These are phyloP conservation scores for Insectozyma bohioensis DNA, from an alignment of 1,139 yeast species.

Conservation along the genomic window DNA sequence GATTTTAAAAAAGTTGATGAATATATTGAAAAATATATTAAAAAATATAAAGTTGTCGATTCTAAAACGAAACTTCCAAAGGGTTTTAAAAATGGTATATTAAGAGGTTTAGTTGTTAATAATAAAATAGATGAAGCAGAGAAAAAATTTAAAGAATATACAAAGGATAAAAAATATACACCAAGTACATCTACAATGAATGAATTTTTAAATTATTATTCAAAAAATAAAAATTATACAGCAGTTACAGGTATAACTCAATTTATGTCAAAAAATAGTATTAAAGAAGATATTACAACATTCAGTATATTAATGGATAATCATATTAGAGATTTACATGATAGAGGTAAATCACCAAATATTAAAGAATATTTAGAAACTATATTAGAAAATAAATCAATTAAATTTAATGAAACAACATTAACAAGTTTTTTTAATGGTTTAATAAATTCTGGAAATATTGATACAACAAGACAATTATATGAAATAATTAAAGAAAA, in stretches of 20 bases:
- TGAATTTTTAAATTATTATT: conserved; percentile 34
- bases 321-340: conserved; percentile 48
- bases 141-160: conserved; percentile 26
- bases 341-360: conserved; percentile 46
- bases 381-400: conserved; percentile 32
- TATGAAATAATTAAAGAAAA: conserved; percentile 40
- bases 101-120: conserved; percentile 36
- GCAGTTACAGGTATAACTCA: conserved; percentile 41
- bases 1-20: conserved; percentile 34
- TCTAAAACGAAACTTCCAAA: too few species aligned
- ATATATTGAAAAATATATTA: conserved; percentile 21
- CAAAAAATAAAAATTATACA: conserved; percentile 29
- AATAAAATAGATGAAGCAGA: conserved; percentile 36
- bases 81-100: conserved; percentile 35
- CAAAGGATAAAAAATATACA: conserved; percentile 24
- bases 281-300: conserved; percentile 64
- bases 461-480: conserved; percentile 53
- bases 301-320: conserved; percentile 63
- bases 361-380: conserved; percentile 40
- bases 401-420: conserved; percentile 51
- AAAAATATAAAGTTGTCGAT: conserved; percentile 16
- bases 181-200: conserved; percentile 40
- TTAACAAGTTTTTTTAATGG: conserved; percentile 58
- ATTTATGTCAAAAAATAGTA: conserved; percentile 38
- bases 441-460: conserved; percentile 46